Percentiles rank a stretch among this genome's conserved stretches.
Conservation (phyloP, 805 yeast genomes). For the Cyberlindnera americana region DNA sequence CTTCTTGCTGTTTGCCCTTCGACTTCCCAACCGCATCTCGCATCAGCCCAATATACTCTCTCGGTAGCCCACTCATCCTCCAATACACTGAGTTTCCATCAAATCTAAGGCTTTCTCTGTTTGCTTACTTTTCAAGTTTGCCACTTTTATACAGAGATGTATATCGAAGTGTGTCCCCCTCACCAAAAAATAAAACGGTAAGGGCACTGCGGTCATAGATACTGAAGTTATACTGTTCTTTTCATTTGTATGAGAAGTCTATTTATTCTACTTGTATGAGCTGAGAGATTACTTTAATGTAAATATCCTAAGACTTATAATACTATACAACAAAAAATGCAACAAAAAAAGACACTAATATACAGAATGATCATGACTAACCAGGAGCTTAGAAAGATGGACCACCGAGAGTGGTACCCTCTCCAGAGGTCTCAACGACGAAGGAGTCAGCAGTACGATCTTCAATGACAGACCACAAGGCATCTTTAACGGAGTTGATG, state of each 20-base stretch:
- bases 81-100: too few relatives aligned
- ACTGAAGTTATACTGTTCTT: too few relatives aligned
- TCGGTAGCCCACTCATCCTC: constrained; percentile 21
- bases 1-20: neutral
- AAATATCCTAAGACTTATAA: too few relatives aligned
- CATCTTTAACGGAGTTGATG: constrained; percentile 53
- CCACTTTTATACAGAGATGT: neutral
- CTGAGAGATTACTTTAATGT: too few relatives aligned
- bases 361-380: neutral
- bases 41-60: constrained; percentile 22
- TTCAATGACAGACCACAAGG: constrained; percentile 70
- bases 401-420: constrained; percentile 84
- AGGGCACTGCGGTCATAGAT: too few relatives aligned
- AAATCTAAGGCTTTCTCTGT: too few relatives aligned
- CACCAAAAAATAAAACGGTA: too few relatives aligned
- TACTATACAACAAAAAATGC: too few relatives aligned
- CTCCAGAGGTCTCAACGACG: constrained; percentile 45
- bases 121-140: neutral
- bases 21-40: constrained; percentile 15
- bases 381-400: constrained; percentile 33
- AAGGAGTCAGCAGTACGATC: constrained; percentile 48
- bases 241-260: too few relatives aligned
- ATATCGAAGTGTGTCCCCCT: too few relatives aligned
- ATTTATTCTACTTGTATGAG: too few relatives aligned
- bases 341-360: neutral